A percentile compares a stretch with the other conserved stretches of the same genome.
Conservation (phyloP, 1,284 basidiomycete genomes). For the Puccinia horiana region DNA sequence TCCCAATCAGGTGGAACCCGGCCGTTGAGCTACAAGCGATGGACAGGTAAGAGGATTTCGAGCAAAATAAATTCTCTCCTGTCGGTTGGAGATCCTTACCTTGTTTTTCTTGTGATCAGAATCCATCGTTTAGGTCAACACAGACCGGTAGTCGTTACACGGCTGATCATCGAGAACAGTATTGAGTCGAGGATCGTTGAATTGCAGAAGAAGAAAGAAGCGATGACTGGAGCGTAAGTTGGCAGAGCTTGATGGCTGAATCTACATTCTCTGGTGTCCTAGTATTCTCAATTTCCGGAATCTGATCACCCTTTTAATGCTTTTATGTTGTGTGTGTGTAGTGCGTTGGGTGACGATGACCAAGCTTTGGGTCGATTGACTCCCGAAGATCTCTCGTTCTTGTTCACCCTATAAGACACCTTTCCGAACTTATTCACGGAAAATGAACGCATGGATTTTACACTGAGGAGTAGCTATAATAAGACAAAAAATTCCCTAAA, state of each 20-base stretch:
- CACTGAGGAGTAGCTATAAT: too few relatives aligned
- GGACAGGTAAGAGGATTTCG: slow-evolving; percentile 40
- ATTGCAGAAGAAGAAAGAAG: slow-evolving; percentile 58
- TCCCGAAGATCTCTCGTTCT: slow-evolving; percentile 49
- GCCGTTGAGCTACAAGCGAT: slow-evolving; percentile 50
- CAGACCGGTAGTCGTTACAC: slow-evolving; percentile 87
- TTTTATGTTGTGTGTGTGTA: slow-evolving; percentile 11
- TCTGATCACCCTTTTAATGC: not conserved
- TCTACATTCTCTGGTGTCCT: not conserved
- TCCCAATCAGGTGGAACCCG: slow-evolving; percentile 47
- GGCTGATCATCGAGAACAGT: slow-evolving; percentile 91
- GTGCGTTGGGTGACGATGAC: slow-evolving; percentile 49
- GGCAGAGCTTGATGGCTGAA: not conserved
- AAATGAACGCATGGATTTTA: too few relatives aligned
- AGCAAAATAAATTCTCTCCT: too few relatives aligned
- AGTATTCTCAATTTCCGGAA: not conserved
- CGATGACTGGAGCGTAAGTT: slow-evolving; percentile 55
- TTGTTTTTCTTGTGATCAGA: not conserved
- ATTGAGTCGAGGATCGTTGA: slow-evolving; percentile 82
- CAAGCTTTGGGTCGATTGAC: slow-evolving; percentile 49
- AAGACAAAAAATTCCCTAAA: too few relatives aligned
- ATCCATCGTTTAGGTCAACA: slow-evolving; percentile 82
- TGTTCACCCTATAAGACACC: slow-evolving; percentile 47
- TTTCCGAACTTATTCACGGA: too few relatives aligned
- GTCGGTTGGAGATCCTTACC: not conserved